These are phyloP conservation scores for Alternaria panax DNA, from an alignment of 2,329 filamentous ascomycete genomes.

Conservation along the genomic window DNA sequence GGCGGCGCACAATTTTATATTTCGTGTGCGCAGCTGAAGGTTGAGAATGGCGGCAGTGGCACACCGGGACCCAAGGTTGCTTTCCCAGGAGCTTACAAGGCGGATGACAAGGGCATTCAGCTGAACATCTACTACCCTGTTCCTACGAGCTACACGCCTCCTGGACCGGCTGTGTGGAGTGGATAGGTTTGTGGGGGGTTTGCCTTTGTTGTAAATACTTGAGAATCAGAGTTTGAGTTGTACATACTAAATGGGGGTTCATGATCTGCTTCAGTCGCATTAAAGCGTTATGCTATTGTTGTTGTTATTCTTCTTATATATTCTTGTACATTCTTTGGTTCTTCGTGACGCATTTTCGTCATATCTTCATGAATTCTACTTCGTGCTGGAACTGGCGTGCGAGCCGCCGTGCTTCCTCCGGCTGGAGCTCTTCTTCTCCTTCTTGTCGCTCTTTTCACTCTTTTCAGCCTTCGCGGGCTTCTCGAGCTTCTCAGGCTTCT, in stretches of 20 bases:
- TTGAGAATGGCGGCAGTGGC: constrained; percentile 48
- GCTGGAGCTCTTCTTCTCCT: constrained; percentile 17
- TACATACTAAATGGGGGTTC: neutral
- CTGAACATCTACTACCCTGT: constrained; percentile 41
- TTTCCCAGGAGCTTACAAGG: constrained; percentile 51
- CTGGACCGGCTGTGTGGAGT: constrained; percentile 30
- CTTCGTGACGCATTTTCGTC: neutral
- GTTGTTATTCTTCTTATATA: constrained; percentile 1
- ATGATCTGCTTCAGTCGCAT: neutral
- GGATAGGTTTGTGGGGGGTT: constrained; percentile 16
- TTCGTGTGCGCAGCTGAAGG: constrained; percentile 55
- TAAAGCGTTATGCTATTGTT: neutral
- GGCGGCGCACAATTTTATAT: constrained; percentile 55
- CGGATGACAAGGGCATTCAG: constrained; percentile 33
- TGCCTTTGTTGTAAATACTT: neutral
- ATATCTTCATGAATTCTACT: neutral
- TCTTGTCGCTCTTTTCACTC: constrained; percentile 10
- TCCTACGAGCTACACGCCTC: constrained; percentile 29
- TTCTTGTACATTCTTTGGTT: constrained; percentile 5
- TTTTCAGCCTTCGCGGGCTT: constrained; percentile 3
- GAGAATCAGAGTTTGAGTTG: neutral
- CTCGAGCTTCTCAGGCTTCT: constrained; percentile 1
- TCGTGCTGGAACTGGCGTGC: constrained; percentile 14
- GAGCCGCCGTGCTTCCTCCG: constrained; percentile 18
- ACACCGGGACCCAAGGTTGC: constrained; percentile 45